A percentile compares a stretch with the other conserved stretches of the same genome.
Conservation (phyloP, 768 basidiomycete species). For the Xerocomellus chrysenteron region DNA sequence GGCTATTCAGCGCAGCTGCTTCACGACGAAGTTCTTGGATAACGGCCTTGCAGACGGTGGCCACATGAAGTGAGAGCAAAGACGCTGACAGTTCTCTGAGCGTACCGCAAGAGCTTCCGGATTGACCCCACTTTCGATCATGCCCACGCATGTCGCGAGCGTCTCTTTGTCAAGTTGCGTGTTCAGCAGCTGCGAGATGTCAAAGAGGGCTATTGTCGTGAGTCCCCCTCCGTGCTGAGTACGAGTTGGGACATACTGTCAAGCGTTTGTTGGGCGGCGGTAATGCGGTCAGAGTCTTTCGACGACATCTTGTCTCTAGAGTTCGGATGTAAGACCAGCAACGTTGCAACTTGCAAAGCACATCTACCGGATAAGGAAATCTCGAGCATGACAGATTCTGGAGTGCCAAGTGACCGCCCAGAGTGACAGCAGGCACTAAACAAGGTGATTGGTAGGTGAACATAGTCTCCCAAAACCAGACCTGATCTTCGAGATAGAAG, state of each 20-base stretch:
- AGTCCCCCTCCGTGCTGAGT: conserved; percentile 4
- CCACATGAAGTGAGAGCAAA: conserved; percentile 2
- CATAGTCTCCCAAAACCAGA: no score
- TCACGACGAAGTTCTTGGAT: conserved; percentile 82
- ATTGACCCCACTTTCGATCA: conserved; percentile 93
- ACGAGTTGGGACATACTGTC: conserved; percentile 50
- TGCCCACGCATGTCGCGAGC: conserved; percentile 85
- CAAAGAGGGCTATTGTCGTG: conserved; percentile 62
- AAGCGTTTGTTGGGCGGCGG: conserved; percentile 66
- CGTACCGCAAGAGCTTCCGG: conserved; percentile 88
- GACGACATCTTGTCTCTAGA: conserved; percentile 30
- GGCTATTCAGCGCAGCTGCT: conserved; percentile 42
- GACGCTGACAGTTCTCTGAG: conserved; percentile 13
- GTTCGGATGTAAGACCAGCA: neutral
- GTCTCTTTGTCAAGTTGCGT: conserved; percentile 89
- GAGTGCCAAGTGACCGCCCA: no score
- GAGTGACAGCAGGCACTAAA: no score
- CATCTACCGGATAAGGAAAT: neutral
- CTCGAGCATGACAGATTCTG: neutral
- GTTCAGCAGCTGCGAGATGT: conserved; percentile 85
- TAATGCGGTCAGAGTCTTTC: conserved; percentile 57
- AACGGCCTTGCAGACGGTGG: conserved; percentile 55
- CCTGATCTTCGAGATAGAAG: no score
- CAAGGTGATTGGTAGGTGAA: no score
- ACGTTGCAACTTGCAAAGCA: no score